A percentile compares a stretch with the other conserved stretches of the same genome.
Evolutionary conservation across 805 yeast genomes (phyloP).

Genomic region (Barnettozyma vustinii): DNA sequence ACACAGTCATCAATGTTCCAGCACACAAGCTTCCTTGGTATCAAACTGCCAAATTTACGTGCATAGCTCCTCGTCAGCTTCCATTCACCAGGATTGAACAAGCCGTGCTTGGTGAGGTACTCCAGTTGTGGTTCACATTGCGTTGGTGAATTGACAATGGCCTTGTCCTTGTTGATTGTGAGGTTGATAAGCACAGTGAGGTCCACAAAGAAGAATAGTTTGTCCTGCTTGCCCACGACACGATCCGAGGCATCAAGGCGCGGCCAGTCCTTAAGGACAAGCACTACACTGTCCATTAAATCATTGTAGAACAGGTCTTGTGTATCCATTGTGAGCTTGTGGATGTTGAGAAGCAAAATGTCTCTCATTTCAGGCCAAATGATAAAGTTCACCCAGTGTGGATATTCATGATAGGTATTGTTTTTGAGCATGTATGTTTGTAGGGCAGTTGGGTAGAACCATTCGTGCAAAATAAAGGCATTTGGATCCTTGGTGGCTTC

Average conservation of each 20-base stretch:
- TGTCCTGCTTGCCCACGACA: background rate
- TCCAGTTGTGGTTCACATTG: conserved; percentile 6
- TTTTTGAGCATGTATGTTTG: conserved; percentile 9
- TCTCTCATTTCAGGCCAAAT: conserved; percentile 16
- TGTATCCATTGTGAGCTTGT: conserved; percentile 3
- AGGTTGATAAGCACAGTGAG: conserved; percentile 5
- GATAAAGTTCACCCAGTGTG: conserved; percentile 13
- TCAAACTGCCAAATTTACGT: conserved; percentile 8
- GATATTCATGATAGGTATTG: conserved; percentile 6
- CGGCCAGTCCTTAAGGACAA: conserved; percentile 4
- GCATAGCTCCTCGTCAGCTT: conserved; percentile 10
- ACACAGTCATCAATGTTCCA: conserved; percentile 12
- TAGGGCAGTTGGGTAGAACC: conserved; percentile 13
- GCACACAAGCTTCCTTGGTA: conserved; percentile 10
- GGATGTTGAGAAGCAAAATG: conserved; percentile 4
- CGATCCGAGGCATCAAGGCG: background rate
- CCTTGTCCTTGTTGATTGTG: conserved; percentile 2
- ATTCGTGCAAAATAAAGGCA: conserved; percentile 9
- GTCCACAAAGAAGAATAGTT: conserved; percentile 8
- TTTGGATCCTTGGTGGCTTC: background rate
- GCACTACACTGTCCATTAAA: conserved; percentile 9
- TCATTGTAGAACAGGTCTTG: conserved; percentile 8
- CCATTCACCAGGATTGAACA: conserved; percentile 11
- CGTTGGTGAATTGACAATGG: background rate
- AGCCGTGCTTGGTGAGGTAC: conserved; percentile 3